A percentile compares a stretch with the other conserved stretches of the same genome.
phyloP scores from a whole-genome alignment of 164 flowering plant species.

The Magnolia sinica region DNA sequence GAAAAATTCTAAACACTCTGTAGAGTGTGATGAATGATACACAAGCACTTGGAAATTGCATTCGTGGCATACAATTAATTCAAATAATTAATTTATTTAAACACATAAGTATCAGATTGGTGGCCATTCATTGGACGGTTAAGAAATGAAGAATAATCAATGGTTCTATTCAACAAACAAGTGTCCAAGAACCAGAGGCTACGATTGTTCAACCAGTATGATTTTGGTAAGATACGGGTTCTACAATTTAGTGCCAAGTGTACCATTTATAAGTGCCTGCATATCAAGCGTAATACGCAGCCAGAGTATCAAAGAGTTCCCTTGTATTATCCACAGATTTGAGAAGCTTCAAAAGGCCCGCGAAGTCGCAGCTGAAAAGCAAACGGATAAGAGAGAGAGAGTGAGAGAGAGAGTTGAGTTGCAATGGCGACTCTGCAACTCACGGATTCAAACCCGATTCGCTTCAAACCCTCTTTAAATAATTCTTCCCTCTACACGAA shows the following conservation, averaged over 20 bases:
- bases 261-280: not conserved
- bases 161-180: too few relatives aligned
- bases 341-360: not conserved
- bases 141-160: too few relatives aligned
- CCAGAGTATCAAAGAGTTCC: not conserved
- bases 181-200: too few relatives aligned
- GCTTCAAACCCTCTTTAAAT: slow-evolving; percentile 24
- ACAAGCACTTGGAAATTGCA: not conserved
- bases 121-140: too few relatives aligned
- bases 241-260: too few relatives aligned
- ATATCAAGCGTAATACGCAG: not conserved
- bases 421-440: slow-evolving; percentile 42
- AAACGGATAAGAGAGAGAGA: slow-evolving; percentile 12
- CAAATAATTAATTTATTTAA: too few relatives aligned
- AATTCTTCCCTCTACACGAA: slow-evolving; percentile 12
- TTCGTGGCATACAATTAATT: too few relatives aligned
- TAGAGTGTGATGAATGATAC: not conserved
- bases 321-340: not conserved
- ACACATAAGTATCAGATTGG: too few relatives aligned
- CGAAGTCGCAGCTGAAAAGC: not conserved
- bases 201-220: too few relatives aligned
- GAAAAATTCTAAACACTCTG: not conserved
- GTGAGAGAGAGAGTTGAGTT: slow-evolving; percentile 8
- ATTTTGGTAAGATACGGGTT: too few relatives aligned
- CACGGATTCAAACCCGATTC: slow-evolving; percentile 22